Conservation (phyloP, 2,329 filamentous ascomycete species). For the Trichoderma semiorbis region DNA sequence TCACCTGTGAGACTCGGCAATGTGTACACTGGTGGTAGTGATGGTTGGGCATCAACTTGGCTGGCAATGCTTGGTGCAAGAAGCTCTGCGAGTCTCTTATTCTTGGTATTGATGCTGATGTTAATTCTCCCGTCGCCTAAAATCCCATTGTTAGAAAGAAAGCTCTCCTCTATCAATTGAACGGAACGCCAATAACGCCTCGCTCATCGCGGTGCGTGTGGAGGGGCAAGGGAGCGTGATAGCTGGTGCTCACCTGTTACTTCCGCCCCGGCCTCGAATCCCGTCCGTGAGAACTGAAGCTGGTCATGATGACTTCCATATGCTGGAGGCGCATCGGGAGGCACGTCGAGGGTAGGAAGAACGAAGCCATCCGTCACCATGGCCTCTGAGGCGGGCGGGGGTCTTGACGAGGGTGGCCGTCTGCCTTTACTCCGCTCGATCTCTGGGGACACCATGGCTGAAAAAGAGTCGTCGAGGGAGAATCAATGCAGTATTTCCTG, state of each 20-base stretch:
- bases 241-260: slow-evolving; percentile 46
- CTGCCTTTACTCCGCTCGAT: slow-evolving; percentile 26
- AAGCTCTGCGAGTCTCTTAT: slow-evolving; percentile 61
- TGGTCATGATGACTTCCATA: slow-evolving; percentile 57
- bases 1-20: slow-evolving; percentile 67
- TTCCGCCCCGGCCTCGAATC: slow-evolving; percentile 59
- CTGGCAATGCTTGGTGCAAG: slow-evolving; percentile 61
- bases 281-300: slow-evolving; percentile 58
- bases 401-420: not conserved
- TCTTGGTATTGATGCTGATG: slow-evolving; percentile 74
- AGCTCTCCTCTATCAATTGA: not conserved
- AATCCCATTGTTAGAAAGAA: not conserved
- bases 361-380: slow-evolving; percentile 40
- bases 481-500: not conserved
- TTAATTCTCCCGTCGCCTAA: slow-evolving; percentile 74
- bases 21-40: slow-evolving; percentile 65
- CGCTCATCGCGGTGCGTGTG: not conserved
- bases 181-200: not conserved
- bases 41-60: slow-evolving; percentile 52
- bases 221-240: not conserved
- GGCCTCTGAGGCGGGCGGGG: slow-evolving; percentile 24
- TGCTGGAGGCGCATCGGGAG: slow-evolving; percentile 48
- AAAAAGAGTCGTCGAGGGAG: not conserved
- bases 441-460: slow-evolving; percentile 28
- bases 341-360: slow-evolving; percentile 39